Evolutionary conservation across 768 basidiomycete species (phyloP).

Genomic region (Crucibulum laeve): DNA sequence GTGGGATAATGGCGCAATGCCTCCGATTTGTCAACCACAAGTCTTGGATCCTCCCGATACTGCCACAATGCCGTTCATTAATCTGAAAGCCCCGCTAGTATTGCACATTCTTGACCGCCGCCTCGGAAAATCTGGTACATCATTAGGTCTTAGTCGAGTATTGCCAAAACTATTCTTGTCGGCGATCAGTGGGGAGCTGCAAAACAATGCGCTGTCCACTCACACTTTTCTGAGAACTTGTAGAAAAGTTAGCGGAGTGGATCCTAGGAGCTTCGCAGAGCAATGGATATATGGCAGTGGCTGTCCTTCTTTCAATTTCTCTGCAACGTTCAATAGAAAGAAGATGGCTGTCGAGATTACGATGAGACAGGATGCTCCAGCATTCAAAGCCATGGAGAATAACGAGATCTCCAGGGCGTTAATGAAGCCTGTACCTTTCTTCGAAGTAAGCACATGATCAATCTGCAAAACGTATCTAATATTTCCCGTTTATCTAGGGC

Average conservation of each 20-base stretch:
- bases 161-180: conserved; percentile 93
- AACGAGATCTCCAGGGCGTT: conserved; percentile 61
- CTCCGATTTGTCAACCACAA: conserved; percentile 91
- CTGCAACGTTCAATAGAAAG: conserved; percentile 92
- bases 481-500: conserved; percentile 46
- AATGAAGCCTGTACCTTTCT: conserved; percentile 82
- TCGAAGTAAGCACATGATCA: conserved; percentile 56
- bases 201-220: conserved; percentile 82
- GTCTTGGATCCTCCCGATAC: conserved; percentile 81
- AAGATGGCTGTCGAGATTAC: conserved; percentile 97
- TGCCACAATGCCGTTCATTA: conserved; percentile 79
- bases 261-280: conserved; percentile 88
- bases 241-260: conserved; percentile 89
- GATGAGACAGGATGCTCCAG: conserved; percentile 86
- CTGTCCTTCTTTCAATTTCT: conserved; percentile 87
- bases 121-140: conserved; percentile 92
- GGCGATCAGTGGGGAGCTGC: conserved; percentile 87
- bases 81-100: conserved; percentile 93
- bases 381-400: conserved; percentile 65
- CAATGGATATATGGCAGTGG: conserved; percentile 99
- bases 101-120: conserved; percentile 93
- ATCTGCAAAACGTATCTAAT: conserved; percentile 4
- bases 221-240: conserved; percentile 88
- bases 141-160: conserved; percentile 89
- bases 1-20: conserved; percentile 83